Evolutionary conservation across 2,329 filamentous ascomycete genomes (phyloP), one percentile per base, ranked within the genome.

Genomic region (Exophiala dermatitidis): DNA sequence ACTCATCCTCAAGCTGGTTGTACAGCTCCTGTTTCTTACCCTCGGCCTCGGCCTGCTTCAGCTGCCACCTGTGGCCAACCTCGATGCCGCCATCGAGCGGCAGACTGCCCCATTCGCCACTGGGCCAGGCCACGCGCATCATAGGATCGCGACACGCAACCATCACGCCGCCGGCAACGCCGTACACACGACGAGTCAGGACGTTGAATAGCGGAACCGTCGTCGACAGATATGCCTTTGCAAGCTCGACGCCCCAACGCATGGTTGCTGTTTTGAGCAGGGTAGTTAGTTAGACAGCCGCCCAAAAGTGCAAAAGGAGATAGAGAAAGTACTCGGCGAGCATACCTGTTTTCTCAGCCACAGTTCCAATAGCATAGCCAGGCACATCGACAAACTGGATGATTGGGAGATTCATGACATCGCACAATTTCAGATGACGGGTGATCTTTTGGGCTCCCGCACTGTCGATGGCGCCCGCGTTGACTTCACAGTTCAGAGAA

Each of bases 21-120:
- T 83, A 84, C 55, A 72, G 72, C 12, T 71, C 74, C 41, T 69
- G 71, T 48, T 84, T 84, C 12, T 72, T 0, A 78, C 78, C 52
- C 78, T 76, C 74, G 31, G 77, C 77, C 58, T 79, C 74, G 53
- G 76, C 74, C 33, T 77, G 77, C 54, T 74, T 77, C 54, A 84
- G 65, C 59, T 84, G 81, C 52, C 77, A 76, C 1, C 77, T 72
- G 66, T 84, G 81, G 0, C 75, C 80, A 6, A 83, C 81, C 60
- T 84, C 81, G 31, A 85, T 83, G 0, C 82, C 82, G 2, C 82
- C 82, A 49, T 82, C 79, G 1, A 84, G 68, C 0, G 82, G 82
- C 3, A 85, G 63, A 6, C 76, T 81, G 0, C 81, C 81, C 79
- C 81, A 84, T 60, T 82, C 73, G 0, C 81, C 80, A 38, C 75